A percentile compares a stretch with the other conserved stretches of the same genome.
Conservation (phyloP, 805 yeast species). For the Cyberlindnera subsufficiens region DNA sequence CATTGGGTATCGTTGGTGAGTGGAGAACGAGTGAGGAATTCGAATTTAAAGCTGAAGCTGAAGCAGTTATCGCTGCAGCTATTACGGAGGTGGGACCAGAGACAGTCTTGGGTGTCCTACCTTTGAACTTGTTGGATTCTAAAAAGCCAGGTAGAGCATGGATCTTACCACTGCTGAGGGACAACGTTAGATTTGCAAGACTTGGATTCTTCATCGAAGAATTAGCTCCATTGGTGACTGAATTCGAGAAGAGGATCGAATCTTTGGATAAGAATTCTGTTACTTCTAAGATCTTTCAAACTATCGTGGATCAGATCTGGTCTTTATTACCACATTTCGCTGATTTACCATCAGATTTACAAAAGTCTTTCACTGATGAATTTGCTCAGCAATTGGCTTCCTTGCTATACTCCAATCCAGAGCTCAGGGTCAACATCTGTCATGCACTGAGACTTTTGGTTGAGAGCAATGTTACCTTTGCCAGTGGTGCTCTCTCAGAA, state of each 20-base stretch:
- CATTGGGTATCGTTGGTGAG: conserved; percentile 70
- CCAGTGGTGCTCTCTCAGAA: conserved; percentile 51
- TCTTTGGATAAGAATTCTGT: conserved; percentile 49
- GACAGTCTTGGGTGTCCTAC: conserved; percentile 64
- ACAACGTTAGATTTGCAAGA: conserved; percentile 68
- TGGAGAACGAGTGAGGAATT: conserved; percentile 75
- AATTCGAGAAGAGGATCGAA: conserved; percentile 45
- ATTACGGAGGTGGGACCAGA: conserved; percentile 84
- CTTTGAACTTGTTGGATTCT: conserved; percentile 63
- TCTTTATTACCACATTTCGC: conserved; percentile 84
- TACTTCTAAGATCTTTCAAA: conserved; percentile 71
- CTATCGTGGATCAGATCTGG: conserved; percentile 91
- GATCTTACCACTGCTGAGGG: conserved; percentile 88
- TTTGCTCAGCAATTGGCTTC: conserved; percentile 78
- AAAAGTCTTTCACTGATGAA: conserved; percentile 55
- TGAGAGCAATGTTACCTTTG: conserved; percentile 64
- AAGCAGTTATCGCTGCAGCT: conserved; percentile 73
- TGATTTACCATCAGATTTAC: conserved; percentile 76
- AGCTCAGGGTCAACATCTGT: conserved; percentile 76
- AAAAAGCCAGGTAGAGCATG: conserved; percentile 85
- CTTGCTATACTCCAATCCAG: conserved; percentile 66
- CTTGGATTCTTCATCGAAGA: conserved; percentile 56
- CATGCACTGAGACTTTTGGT: conserved; percentile 73
- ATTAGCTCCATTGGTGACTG: conserved; percentile 59
- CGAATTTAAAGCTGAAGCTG: conserved; percentile 71